These are phyloP conservation scores for Yamadazyma kitorensis DNA, from an alignment of 805 yeast genomes.

Conservation along the genomic window DNA sequence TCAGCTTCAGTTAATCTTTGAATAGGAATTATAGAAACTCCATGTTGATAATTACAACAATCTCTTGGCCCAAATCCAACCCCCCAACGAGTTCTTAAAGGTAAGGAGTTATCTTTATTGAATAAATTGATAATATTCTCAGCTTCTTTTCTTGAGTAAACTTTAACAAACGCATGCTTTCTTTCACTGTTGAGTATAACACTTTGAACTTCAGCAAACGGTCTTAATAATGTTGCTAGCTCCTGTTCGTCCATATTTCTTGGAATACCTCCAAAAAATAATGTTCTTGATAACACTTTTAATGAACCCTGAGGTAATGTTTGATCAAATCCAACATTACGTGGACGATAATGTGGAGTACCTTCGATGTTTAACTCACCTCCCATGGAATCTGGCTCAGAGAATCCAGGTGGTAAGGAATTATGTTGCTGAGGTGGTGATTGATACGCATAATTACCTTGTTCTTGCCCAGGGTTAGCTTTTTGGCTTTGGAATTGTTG, in stretches of 20 bases:
- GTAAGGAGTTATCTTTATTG: constrained; percentile 59
- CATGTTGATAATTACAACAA: constrained; percentile 92
- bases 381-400: constrained; percentile 13
- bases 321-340: constrained; percentile 66
- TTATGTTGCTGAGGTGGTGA: constrained; percentile 4
- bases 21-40: constrained; percentile 83
- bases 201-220: constrained; percentile 89
- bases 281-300: constrained; percentile 83
- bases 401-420: not conserved
- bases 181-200: constrained; percentile 83
- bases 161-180: constrained; percentile 95
- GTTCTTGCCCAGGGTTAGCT: not conserved
- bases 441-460: constrained; percentile 7
- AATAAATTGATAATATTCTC: constrained; percentile 74
- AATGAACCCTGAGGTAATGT: constrained; percentile 73
- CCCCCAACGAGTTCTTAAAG: constrained; percentile 94
- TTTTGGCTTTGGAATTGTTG: not conserved
- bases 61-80: constrained; percentile 99
- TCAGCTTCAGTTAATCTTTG: constrained; percentile 93
- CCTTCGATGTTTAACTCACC: constrained; percentile 70
- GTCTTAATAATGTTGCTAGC: constrained; percentile 67
- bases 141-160: constrained; percentile 88
- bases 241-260: constrained; percentile 73
- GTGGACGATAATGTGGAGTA: constrained; percentile 74
- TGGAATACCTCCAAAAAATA: constrained; percentile 94